phyloP scores from a whole-genome alignment of 2,329 filamentous ascomycete genomes.

The Sclerotinia nivalis region DNA sequence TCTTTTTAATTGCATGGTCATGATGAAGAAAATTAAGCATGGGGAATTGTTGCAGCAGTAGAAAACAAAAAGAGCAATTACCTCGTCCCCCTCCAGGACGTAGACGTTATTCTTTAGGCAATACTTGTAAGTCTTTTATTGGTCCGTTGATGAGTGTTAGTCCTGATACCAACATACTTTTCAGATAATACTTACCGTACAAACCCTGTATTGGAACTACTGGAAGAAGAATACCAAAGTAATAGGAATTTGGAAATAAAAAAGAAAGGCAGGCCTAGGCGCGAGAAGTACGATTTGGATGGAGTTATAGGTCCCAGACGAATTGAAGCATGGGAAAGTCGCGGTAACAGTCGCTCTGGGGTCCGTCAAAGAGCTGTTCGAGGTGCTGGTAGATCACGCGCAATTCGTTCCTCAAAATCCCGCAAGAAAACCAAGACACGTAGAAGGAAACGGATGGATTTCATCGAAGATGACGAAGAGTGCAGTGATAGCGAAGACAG shows the following conservation, averaged over 20 bases:
- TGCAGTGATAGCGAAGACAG: conserved; percentile 9
- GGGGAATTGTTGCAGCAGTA: conserved; percentile 22
- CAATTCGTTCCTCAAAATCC: neutral
- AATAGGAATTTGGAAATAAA: neutral
- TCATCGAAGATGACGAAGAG: neutral
- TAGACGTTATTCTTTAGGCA: neutral
- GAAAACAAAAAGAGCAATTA: conserved; percentile 8
- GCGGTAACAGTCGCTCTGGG: neutral
- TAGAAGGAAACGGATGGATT: neutral
- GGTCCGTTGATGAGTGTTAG: neutral
- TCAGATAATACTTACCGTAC: neutral
- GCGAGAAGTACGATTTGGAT: neutral
- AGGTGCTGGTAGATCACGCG: neutral
- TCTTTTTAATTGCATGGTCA: neutral
- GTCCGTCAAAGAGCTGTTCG: neutral
- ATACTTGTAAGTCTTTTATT: neutral
- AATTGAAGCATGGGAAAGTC: neutral
- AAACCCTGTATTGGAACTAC: conserved; percentile 8
- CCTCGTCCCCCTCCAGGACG: neutral
- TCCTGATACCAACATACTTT: neutral
- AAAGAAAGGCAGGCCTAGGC: neutral
- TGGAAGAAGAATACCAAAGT: conserved; percentile 14
- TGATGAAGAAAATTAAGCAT: conserved; percentile 21
- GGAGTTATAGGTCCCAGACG: neutral
- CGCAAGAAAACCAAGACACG: neutral